These are phyloP conservation scores for Cryptosporidium canis DNA, from an alignment of 169 alveolate genomes.

Conservation along the genomic window DNA sequence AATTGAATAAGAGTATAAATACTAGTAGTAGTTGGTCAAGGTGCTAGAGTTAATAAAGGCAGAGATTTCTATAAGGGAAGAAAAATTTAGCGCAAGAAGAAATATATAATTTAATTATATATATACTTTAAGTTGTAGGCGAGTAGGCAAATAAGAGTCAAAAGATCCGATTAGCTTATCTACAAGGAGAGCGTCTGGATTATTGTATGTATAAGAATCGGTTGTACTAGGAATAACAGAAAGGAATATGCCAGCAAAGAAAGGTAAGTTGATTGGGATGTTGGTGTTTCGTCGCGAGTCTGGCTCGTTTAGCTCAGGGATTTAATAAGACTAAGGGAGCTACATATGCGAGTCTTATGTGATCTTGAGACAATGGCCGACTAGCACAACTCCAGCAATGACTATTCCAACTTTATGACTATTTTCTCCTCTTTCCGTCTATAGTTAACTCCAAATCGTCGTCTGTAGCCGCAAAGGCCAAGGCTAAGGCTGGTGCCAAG, in stretches of 20 bases:
- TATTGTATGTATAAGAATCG: neutral
- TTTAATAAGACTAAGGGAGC: too few relatives aligned
- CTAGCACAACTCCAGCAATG: neutral
- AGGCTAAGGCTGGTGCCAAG: conserved; percentile 17
- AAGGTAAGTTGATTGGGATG: conserved; percentile 22
- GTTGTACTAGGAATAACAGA: neutral
- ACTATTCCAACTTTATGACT: neutral
- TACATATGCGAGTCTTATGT: too few relatives aligned
- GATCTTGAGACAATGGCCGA: neutral
- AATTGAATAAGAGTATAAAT: neutral
- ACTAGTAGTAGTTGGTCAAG: neutral
- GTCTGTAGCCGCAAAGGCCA: neutral
- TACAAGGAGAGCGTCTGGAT: neutral
- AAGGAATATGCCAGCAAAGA: conserved; percentile 49
- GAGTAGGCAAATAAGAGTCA: neutral
- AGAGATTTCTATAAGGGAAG: too few relatives aligned
- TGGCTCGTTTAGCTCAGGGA: too few relatives aligned
- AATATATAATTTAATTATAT: neutral
- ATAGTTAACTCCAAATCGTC: conserved; percentile 3
- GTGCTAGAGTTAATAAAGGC: too few relatives aligned
- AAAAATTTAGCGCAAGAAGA: neutral
- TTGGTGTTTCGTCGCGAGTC: too few relatives aligned
- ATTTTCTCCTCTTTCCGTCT: neutral
- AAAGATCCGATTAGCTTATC: neutral
- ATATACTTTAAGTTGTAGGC: too few relatives aligned